phyloP scores from a whole-genome alignment of 352 stramenopile species.

The Globisporangium megalacanthum region DNA sequence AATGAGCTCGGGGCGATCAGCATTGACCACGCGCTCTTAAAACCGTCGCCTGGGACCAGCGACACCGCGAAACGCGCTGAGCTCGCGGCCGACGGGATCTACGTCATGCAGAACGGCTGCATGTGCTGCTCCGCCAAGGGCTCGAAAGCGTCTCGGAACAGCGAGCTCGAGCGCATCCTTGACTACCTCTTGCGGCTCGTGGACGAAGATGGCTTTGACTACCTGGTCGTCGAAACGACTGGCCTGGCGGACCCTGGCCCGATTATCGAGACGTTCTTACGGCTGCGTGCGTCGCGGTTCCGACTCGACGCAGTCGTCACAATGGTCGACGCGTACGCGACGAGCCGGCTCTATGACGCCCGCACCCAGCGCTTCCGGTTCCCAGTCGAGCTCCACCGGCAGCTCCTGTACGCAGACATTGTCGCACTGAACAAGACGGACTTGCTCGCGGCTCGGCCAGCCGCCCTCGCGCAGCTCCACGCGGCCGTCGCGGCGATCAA shows the following conservation, averaged over 20 bases:
- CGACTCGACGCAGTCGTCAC: constrained; percentile 95
- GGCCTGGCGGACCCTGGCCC: constrained; percentile 94
- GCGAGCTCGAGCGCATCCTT: constrained; percentile 90
- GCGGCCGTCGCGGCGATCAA: constrained; percentile 34
- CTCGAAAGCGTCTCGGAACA: constrained; percentile 87
- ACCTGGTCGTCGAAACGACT: constrained; percentile 96
- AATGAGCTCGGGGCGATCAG: constrained; percentile 66
- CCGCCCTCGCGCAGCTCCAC: constrained; percentile 29
- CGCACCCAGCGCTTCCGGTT: constrained; percentile 23
- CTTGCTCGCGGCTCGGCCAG: constrained; percentile 21
- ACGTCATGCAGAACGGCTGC: constrained; percentile 97
- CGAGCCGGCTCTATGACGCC: constrained; percentile 35
- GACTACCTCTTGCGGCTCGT: constrained; percentile 70
- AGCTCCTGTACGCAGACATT: constrained; percentile 65
- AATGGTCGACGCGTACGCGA: constrained; percentile 89
- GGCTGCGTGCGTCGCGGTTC: constrained; percentile 86
- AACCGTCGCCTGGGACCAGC: constrained; percentile 1
- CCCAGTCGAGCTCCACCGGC: constrained; percentile 55
- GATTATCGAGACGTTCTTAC: constrained; percentile 97
- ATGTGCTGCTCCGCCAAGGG: constrained; percentile 94
- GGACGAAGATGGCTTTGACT: constrained; percentile 90
- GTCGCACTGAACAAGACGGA: constrained; percentile 75
- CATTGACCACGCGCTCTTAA: constrained; percentile 60
- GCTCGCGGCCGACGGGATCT: constrained; percentile 79
- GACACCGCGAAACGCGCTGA: not conserved